Percentiles rank a stretch among this genome's conserved stretches.
Conservation (phyloP, 1,284 basidiomycete genomes). For the Porogramme epimiltina region DNA sequence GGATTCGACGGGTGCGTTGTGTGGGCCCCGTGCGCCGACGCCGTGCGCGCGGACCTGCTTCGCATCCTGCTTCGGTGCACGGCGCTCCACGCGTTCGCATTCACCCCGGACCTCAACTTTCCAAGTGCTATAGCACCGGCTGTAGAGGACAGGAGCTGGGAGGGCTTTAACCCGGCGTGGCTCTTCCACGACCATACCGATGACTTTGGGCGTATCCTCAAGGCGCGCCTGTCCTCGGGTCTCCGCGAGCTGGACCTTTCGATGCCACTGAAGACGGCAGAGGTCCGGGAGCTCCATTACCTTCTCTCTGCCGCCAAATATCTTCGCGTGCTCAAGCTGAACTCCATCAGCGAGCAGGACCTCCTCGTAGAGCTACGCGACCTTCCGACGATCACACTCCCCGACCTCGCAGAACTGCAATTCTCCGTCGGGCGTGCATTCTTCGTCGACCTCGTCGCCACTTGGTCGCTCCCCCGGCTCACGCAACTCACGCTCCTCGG, state of each 20-base stretch:
- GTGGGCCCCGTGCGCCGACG: slow-evolving; percentile 7
- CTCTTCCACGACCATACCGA: not conserved
- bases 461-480: slow-evolving; percentile 12
- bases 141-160: not conserved
- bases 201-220: not conserved
- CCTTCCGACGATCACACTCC: not conserved
- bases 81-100: slow-evolving; percentile 9
- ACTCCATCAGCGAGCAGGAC: not conserved
- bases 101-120: slow-evolving; percentile 6
- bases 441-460: not conserved
- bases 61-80: slow-evolving; percentile 6
- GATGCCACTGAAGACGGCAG: not conserved
- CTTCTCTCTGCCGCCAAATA: slow-evolving; percentile 2
- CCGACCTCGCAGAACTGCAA: slow-evolving; percentile 5
- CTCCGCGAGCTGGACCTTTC: slow-evolving; percentile 13
- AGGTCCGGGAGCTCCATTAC: slow-evolving; percentile 3
- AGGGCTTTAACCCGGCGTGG: slow-evolving; percentile 12
- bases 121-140: not conserved
- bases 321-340: slow-evolving; percentile 6
- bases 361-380: not conserved
- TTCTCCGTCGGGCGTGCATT: not conserved
- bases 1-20: slow-evolving; percentile 12
- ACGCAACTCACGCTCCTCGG: slow-evolving; percentile 2
- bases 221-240: not conserved
- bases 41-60: slow-evolving; percentile 4